Conservation (phyloP, 2,329 filamentous ascomycete genomes). For the Huntiella bhutanensis region DNA sequence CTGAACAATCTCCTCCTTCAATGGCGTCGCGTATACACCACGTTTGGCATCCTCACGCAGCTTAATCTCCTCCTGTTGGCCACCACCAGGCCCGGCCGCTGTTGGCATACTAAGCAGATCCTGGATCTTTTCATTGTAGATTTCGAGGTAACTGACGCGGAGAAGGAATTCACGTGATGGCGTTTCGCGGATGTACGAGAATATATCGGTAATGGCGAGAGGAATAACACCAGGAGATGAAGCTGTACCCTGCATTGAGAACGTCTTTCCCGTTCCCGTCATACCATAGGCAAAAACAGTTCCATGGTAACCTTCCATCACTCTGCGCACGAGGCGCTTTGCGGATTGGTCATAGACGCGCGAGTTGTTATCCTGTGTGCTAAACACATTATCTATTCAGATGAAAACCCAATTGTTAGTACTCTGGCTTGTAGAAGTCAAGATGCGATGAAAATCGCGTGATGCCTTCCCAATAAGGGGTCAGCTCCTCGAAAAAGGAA, state of each 20-base stretch:
- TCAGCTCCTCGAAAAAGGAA: not conserved
- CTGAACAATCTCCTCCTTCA: constrained; percentile 98
- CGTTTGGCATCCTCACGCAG: constrained; percentile 89
- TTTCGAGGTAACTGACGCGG: constrained; percentile 93
- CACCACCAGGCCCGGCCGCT: constrained; percentile 33
- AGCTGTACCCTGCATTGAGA: constrained; percentile 97
- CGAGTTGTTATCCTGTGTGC: constrained; percentile 81
- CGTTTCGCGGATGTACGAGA: constrained; percentile 95
- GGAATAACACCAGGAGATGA: constrained; percentile 93
- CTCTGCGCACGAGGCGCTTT: constrained; percentile 80
- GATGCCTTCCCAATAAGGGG: not conserved
- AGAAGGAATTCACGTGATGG: constrained; percentile 85
- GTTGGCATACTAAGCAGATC: constrained; percentile 68
- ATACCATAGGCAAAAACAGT: constrained; percentile 98
- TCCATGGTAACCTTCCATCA: constrained; percentile 98
- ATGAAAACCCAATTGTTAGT: not conserved
- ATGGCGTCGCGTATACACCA: constrained; percentile 83
- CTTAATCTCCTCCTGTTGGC: constrained; percentile 71
- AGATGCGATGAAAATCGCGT: not conserved
- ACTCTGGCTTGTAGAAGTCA: not conserved
- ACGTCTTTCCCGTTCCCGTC: constrained; percentile 99
- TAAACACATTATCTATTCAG: constrained; percentile 76
- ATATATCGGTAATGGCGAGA: constrained; percentile 93
- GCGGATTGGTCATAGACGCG: constrained; percentile 88
- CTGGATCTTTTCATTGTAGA: constrained; percentile 96